A percentile compares a stretch with the other conserved stretches of the same genome.
These are phyloP conservation scores for Glarea lozoyensis DNA, from an alignment of 495 filamentous ascomycete species.

Conservation along the genomic window DNA sequence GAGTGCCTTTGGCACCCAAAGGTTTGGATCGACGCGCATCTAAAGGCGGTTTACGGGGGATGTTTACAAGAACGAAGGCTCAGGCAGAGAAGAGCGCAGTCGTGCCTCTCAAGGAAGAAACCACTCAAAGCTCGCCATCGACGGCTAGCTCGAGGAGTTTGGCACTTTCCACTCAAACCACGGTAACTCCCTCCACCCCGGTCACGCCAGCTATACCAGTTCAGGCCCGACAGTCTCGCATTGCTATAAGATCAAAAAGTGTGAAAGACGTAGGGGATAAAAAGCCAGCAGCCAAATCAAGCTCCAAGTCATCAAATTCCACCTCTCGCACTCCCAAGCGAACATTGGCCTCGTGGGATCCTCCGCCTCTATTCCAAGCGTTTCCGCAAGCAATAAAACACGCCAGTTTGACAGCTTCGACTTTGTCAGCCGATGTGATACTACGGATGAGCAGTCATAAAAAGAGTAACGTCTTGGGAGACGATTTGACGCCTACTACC, in stretches of 20 bases:
- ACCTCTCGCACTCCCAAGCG: constrained; percentile 12
- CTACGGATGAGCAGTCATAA: constrained; percentile 50
- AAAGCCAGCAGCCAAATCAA: constrained; percentile 15
- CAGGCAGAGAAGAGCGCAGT: constrained; percentile 9
- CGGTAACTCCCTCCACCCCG: constrained; percentile 28
- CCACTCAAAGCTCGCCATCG: not conserved
- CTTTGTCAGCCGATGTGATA: constrained; percentile 46
- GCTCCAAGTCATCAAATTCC: constrained; percentile 13
- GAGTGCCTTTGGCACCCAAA: constrained; percentile 13
- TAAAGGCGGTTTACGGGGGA: constrained; percentile 36
- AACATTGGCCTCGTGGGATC: constrained; percentile 49
- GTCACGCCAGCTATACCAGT: constrained; percentile 2
- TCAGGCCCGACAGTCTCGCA: constrained; percentile 8
- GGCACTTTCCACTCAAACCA: constrained; percentile 24
- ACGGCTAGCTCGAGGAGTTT: constrained; percentile 25
- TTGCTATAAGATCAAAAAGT: constrained; percentile 25
- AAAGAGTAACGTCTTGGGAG: constrained; percentile 31
- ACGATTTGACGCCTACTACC: constrained; percentile 29
- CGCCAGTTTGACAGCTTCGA: constrained; percentile 41
- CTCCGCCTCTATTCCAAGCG: constrained; percentile 83
- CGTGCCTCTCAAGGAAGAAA: constrained; percentile 9
- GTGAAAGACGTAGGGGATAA: constrained; percentile 29
- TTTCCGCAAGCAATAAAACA: constrained; percentile 71
- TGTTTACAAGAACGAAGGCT: constrained; percentile 28
- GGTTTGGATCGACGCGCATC: constrained; percentile 35